A percentile compares a stretch with the other conserved stretches of the same genome.
These are phyloP conservation scores for Zygnema cylindricum DNA, from an alignment of 139 green algal genomes.

Conservation along the genomic window DNA sequence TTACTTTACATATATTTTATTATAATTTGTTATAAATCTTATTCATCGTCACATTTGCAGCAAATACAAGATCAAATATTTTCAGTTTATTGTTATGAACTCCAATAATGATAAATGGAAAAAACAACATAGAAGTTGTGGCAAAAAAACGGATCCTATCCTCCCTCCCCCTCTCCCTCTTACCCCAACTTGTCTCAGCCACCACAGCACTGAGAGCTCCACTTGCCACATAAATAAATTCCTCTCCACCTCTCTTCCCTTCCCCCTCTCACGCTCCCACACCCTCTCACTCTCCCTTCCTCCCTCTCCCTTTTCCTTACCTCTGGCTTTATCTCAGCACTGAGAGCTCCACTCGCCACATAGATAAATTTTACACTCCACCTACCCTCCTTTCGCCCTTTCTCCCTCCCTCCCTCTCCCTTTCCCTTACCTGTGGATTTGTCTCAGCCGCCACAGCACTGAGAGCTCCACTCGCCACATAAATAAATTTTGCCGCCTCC, in stretches of 20 bases:
- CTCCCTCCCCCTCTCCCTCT: no score
- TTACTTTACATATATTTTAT: no score
- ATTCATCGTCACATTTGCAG: no score
- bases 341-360: conserved; percentile 25
- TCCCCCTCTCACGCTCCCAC: neutral
- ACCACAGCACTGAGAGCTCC: conserved; percentile 29
- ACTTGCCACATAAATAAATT: conserved; percentile 42
- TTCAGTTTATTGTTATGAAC: no score
- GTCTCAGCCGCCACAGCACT: conserved; percentile 40
- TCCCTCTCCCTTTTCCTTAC: neutral
- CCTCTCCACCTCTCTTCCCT: neutral
- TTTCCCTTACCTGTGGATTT: conserved; percentile 47
- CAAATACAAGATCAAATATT: no score
- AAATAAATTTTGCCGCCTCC: conserved; percentile 37
- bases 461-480: conserved; percentile 27
- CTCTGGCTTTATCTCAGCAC: neutral
- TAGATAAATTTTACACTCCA: conserved; percentile 45
- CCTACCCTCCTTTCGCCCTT: conserved; percentile 41
- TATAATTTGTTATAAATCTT: no score
- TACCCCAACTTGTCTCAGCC: conserved; percentile 48
- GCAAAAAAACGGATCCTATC: no score
- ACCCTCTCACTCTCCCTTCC: neutral
- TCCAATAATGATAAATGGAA: no score
- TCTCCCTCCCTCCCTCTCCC: conserved; percentile 34
- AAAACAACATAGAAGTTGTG: no score